A percentile compares a stretch with the other conserved stretches of the same genome.
Conservation (phyloP, 1,284 basidiomycete species). For the Ustilago cynodontis region DNA sequence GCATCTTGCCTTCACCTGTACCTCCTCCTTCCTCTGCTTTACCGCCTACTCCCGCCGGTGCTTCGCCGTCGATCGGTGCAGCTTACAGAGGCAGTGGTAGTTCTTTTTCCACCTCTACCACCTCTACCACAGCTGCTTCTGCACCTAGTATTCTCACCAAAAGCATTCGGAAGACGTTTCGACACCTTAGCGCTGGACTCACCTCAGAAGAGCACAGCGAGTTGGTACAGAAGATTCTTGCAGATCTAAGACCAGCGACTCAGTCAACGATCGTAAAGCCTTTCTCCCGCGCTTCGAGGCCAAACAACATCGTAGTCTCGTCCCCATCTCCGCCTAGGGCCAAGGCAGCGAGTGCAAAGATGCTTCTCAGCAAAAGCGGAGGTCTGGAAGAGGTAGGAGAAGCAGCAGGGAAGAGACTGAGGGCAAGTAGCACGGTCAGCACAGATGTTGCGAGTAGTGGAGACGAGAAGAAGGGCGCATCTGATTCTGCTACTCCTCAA, state of each 20-base stretch:
- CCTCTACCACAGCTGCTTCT: neutral
- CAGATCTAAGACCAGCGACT: conserved; percentile 25
- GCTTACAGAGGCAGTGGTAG: conserved; percentile 5
- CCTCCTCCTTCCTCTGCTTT: conserved; percentile 37
- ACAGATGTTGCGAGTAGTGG: neutral
- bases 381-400: neutral
- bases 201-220: conserved; percentile 20
- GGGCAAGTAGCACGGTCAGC: neutral
- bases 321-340: neutral
- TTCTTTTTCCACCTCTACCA: neutral
- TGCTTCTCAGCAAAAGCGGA: neutral
- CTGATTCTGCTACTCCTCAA: conserved; percentile 22
- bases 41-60: conserved; percentile 21
- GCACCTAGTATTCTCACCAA: conserved; percentile 12
- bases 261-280: neutral
- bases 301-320: neutral
- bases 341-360: conserved; percentile 5
- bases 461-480: neutral
- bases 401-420: neutral
- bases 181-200: conserved; percentile 17
- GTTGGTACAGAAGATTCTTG: conserved; percentile 24
- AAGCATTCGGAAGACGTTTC: conserved; percentile 17
- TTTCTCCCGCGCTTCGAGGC: conserved; percentile 3
- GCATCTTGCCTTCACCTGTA: conserved; percentile 30
- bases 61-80: neutral